Base-by-base conservation (phyloP, 257 asterid genomes). In the Primulina tabacum region DNA sequence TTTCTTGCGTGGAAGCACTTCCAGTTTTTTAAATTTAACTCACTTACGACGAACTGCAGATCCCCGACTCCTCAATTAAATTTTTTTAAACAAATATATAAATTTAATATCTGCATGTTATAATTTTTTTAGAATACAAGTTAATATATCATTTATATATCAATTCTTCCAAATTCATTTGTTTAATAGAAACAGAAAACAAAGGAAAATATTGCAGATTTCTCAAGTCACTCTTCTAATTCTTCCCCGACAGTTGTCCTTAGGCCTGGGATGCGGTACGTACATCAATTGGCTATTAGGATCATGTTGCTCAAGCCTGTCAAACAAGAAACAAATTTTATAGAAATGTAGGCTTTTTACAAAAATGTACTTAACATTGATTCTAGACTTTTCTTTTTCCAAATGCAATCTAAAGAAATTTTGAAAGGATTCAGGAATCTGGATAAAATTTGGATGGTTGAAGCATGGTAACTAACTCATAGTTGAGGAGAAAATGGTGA, bases 191-290 rank as follows among this genome's bases (percentile, higher is more conserved):
- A 34, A 34, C 9, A 34, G 38, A 34, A 32, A 34, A 34, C 38
- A 34, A 34, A 34, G 38, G 38, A 34, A 34, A 6, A 6, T 34
- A 34, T 34, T 8, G 9, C 9, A 34, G 38, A 43, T 43, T 10
- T 43, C n/a, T 50, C 57, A 17, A 50, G 57, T 50, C 18, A 43
- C 83, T 75, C 87, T 83, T 75, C 47, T 72, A 18, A 90, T 80
- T 73, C 72, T 82, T 72, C 92, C 97, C 20, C 83, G 29, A 70
- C 96, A 90, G 84, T 90, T 88, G 68, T 90, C 96, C 67, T 83
- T 89, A 0, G 97, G 97, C 88, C 97, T 88, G 47, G 88, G 79
- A 50, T 90, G 98, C 2, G 98, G 98, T 35, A 92, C 40, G 80
- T 88, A 87, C 80, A 85, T 86, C 77, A 83, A 3, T 6, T 85